phyloP scores from a whole-genome alignment of 2,329 filamentous ascomycete species.

The Lojkania enalia region DNA sequence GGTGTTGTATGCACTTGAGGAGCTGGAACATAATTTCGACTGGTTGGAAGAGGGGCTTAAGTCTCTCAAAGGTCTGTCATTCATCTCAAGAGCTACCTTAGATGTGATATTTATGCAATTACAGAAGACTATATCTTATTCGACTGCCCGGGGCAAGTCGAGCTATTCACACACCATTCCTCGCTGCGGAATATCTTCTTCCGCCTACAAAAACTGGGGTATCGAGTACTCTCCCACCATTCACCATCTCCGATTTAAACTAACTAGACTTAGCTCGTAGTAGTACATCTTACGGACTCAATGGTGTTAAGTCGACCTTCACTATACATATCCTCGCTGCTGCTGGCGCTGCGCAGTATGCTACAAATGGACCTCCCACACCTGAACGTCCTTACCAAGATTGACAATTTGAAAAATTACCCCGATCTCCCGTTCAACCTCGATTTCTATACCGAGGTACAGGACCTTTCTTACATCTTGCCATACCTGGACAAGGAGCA shows the following conservation, averaged over 20 bases:
- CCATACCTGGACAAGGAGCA: conserved; percentile 79
- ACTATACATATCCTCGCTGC: conserved; percentile 89
- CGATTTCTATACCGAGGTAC: conserved; percentile 96
- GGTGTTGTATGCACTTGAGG: conserved; percentile 90
- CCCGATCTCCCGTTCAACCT: conserved; percentile 90
- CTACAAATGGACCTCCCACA: conserved; percentile 97
- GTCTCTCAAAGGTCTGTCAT: conserved; percentile 62
- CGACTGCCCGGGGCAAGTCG: conserved; percentile 95
- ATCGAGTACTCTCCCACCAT: conserved; percentile 68
- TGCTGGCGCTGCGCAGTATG: conserved; percentile 93
- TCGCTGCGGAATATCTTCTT: conserved; percentile 92
- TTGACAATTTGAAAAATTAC: conserved; percentile 88
- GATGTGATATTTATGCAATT: conserved; percentile 1
- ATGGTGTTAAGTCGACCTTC: conserved; percentile 92
- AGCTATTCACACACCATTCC: conserved; percentile 93
- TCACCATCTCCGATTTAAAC: conserved; percentile 20
- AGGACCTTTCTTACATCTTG: conserved; percentile 83
- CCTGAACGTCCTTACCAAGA: conserved; percentile 95
- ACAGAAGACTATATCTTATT: conserved; percentile 89
- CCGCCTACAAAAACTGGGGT: conserved; percentile 85
- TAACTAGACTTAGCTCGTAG: conserved; percentile 71
- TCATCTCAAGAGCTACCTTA: background rate
- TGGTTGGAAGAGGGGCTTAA: conserved; percentile 85
- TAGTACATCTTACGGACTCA: conserved; percentile 90
- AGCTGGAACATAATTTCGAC: conserved; percentile 90